Percentiles rank a stretch among this genome's conserved stretches.
Evolutionary conservation across 441 rosid genomes (phyloP).

Genomic region (Pelargonium myrrhifolium): DNA sequence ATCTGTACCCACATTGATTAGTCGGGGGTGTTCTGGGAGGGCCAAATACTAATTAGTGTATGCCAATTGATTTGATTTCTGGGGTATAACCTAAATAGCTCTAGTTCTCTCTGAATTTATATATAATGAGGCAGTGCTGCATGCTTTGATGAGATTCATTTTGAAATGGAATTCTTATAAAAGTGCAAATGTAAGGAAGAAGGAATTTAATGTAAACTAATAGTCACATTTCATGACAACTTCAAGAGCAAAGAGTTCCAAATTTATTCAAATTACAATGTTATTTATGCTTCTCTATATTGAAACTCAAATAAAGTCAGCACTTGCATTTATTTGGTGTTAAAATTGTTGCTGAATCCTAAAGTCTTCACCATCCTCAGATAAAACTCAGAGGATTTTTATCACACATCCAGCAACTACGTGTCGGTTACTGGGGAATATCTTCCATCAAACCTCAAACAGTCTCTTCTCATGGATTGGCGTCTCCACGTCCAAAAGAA

Average conservation of each 20-base stretch:
- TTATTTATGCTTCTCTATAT: constrained; percentile 9
- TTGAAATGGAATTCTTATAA: background rate
- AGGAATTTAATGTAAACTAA: background rate
- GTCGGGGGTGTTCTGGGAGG: background rate
- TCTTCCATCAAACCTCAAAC: constrained; percentile 62
- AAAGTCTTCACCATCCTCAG: constrained; percentile 31
- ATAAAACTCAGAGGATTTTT: constrained; percentile 89
- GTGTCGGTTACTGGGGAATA: constrained; percentile 86
- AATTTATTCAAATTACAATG: background rate
- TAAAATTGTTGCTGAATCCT: constrained; percentile 3
- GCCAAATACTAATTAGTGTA: background rate
- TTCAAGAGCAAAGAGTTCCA: background rate
- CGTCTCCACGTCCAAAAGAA: constrained; percentile 83
- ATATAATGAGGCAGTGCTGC: background rate
- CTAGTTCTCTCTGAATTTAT: background rate
- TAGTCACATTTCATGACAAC: background rate
- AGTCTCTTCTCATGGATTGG: constrained; percentile 54
- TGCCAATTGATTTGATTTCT: no score
- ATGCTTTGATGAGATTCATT: background rate
- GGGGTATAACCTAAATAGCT: background rate
- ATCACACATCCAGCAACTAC: constrained; percentile 92
- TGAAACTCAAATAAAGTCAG: constrained; percentile 9
- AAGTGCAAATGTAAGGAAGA: background rate
- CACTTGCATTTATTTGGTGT: background rate
- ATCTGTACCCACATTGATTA: background rate